Percentiles rank a stretch among this genome's conserved stretches.
Evolutionary conservation across 169 alveolate species (phyloP).

Genomic region (Miamiensis avidus): DNA sequence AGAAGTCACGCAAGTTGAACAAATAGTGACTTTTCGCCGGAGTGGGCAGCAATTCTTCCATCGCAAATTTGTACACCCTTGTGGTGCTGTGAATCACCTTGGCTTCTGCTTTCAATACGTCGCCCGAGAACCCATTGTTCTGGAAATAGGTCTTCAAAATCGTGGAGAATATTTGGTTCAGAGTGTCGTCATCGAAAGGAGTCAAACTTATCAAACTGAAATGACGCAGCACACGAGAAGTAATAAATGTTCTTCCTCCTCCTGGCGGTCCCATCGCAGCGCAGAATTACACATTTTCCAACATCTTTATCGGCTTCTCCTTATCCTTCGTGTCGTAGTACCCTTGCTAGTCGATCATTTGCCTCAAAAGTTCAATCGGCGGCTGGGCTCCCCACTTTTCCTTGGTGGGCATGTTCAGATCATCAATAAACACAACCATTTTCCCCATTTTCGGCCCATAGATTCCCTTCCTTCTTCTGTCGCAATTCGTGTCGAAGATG

Average conservation of each 20-base stretch:
- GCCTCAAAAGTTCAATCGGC: slow-evolving; percentile 88
- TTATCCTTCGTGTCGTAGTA: slow-evolving; percentile 77
- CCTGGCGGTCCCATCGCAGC: slow-evolving; percentile 92
- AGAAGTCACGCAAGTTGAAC: slow-evolving; percentile 91
- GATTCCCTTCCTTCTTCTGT: slow-evolving; percentile 84
- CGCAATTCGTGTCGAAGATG: slow-evolving; percentile 90
- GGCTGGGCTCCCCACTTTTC: slow-evolving; percentile 91
- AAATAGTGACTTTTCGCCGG: slow-evolving; percentile 94
- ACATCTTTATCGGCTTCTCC: slow-evolving; percentile 67
- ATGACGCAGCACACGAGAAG: slow-evolving; percentile 85
- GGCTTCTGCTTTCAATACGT: slow-evolving; percentile 67
- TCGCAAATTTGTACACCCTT: slow-evolving; percentile 87
- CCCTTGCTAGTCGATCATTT: slow-evolving; percentile 73
- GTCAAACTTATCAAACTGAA: slow-evolving; percentile 77
- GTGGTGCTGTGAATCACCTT: slow-evolving; percentile 86
- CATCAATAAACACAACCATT: slow-evolving; percentile 88
- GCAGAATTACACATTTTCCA: slow-evolving; percentile 69
- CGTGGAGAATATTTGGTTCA: slow-evolving; percentile 82
- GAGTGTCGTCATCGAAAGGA: slow-evolving; percentile 83
- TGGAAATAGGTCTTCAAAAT: slow-evolving; percentile 85
- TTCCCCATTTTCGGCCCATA: slow-evolving; percentile 81
- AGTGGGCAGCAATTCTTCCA: slow-evolving; percentile 90
- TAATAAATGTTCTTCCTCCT: slow-evolving; percentile 86
- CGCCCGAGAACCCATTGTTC: slow-evolving; percentile 70
- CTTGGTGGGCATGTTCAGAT: slow-evolving; percentile 90